A percentile compares a stretch with the other conserved stretches of the same genome.
Evolutionary conservation across 2,329 filamentous ascomycete species (phyloP).

Genomic region (Clonostachys sp.): DNA sequence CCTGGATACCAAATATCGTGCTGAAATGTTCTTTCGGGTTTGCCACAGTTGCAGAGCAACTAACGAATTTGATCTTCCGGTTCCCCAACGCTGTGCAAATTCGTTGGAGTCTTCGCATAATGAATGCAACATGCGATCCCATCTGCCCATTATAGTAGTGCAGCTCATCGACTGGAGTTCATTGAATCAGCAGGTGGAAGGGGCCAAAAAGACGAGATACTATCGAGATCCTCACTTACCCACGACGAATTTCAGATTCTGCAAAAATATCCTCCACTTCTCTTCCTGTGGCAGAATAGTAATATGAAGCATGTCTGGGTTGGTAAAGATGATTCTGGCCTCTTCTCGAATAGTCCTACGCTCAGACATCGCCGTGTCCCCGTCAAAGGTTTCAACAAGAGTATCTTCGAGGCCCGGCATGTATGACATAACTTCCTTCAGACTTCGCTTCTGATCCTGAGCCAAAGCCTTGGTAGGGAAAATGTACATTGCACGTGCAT

Average conservation of each 20-base stretch:
- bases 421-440: conserved; percentile 79
- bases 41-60: conserved; percentile 92
- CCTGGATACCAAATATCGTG: conserved; percentile 84
- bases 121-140: conserved; percentile 88
- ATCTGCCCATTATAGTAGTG: conserved; percentile 97
- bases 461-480: conserved; percentile 96
- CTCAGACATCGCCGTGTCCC: conserved; percentile 80
- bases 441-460: conserved; percentile 85
- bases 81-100: conserved; percentile 92
- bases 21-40: conserved; percentile 91
- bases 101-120: conserved; percentile 84
- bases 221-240: conserved; percentile 24
- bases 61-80: conserved; percentile 79
- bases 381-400: conserved; percentile 91
- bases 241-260: conserved; percentile 86
- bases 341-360: conserved; percentile 80
- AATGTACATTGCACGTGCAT: conserved; percentile 90
- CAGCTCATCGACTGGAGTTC: conserved; percentile 64
- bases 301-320: conserved; percentile 96
- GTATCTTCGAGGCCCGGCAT: conserved; percentile 72
- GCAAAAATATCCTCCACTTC: conserved; percentile 81
- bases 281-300: conserved; percentile 91
- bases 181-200: conserved; percentile 6
- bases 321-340: conserved; percentile 91
- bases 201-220: background rate